These are phyloP conservation scores for Herpetospermum pedunculosum DNA, from an alignment of 306 rosid species.

Conservation along the genomic window DNA sequence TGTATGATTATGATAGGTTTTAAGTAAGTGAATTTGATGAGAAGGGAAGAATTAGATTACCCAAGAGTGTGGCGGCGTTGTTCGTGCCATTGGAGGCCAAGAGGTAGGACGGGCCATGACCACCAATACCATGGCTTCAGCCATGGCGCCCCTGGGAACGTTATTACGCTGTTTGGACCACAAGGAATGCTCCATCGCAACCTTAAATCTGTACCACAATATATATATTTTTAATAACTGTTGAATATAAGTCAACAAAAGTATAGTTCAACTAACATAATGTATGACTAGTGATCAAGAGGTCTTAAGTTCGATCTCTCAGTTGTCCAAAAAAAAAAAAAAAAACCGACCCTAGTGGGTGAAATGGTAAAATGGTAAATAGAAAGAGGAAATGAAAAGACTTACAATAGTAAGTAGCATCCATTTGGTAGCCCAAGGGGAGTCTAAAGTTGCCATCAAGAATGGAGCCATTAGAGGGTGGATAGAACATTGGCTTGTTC, in stretches of 20 bases:
- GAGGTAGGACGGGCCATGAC: conserved; percentile 95
- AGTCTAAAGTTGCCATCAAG: conserved; percentile 84
- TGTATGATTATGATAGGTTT: too few species aligned
- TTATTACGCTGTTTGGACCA: conserved; percentile 94
- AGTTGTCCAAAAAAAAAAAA: too few species aligned
- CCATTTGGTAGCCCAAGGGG: conserved; percentile 97
- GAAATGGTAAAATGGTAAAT: too few species aligned
- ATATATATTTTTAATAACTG: too few species aligned
- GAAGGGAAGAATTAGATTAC: conserved; percentile 17
- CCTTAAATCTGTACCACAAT: conserved; percentile 40
- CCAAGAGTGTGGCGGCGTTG: conserved; percentile 67
- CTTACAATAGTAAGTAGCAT: conserved; percentile 94
- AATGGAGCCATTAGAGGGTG: conserved; percentile 48
- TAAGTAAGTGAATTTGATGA: background rate
- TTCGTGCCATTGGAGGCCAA: conserved; percentile 84
- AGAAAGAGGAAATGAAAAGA: background rate
- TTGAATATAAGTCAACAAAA: too few species aligned
- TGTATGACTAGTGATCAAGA: too few species aligned
- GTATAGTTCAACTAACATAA: too few species aligned
- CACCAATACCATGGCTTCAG: conserved; percentile 99
- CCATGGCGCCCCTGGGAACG: conserved; percentile 93
- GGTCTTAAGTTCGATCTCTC: too few species aligned
- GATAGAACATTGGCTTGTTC: conserved; percentile 70
- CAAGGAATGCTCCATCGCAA: conserved; percentile 92
- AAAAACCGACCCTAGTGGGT: too few species aligned